Base-by-base conservation (phyloP, 225 moss, liverwort and hornwort genomes). In the Neckera pumila region DNA sequence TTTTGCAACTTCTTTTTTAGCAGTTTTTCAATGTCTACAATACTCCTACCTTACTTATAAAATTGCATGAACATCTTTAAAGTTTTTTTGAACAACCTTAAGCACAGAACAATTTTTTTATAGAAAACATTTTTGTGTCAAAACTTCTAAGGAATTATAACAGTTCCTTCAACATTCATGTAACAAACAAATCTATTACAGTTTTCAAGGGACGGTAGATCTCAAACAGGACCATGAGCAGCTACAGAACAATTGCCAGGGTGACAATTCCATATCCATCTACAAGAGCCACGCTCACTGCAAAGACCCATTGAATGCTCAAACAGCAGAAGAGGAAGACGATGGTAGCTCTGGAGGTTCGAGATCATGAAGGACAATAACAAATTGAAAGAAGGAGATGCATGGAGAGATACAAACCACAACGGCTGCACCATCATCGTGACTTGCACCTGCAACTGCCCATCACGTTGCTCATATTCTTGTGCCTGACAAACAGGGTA, bases 381-480 rank as follows among this genome's bases (percentile, higher is more conserved):
- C 3, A 2, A 34, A 43, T 81, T 33, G 62, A 5, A 56, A 47
- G 70, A 57, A 84, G 43, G 66, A 82, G 65, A 79, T 89, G 89
- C 64, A 90, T 87, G 84, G 89, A 85, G 80, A 71, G 81, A 82
- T 89, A 63, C 86, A 86, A 75, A 69, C 70, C 31, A 60, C 31
- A 0, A 6, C 47, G 9, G 47, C 57, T 75, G 33, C 34, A 2
- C 20, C 58, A 59, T 73, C 7, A 8, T 30, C 4, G 2, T 42
- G 49, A 87, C 4, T 40, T 82, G 63, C 28, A 0, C 63, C 80
- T 58, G 81, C 71, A n/a, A 58, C 9, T 87, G 20, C 54, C 18
- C 0, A 0, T 82, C 8, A 30, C 17, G 17, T 11, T 78, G n/a
- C 17, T 92, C 67, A 10, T 89, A 11, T 4, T 87, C 25, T 83